Conservation (phyloP, 306 rosid genomes). For the Quercus cerris region DNA sequence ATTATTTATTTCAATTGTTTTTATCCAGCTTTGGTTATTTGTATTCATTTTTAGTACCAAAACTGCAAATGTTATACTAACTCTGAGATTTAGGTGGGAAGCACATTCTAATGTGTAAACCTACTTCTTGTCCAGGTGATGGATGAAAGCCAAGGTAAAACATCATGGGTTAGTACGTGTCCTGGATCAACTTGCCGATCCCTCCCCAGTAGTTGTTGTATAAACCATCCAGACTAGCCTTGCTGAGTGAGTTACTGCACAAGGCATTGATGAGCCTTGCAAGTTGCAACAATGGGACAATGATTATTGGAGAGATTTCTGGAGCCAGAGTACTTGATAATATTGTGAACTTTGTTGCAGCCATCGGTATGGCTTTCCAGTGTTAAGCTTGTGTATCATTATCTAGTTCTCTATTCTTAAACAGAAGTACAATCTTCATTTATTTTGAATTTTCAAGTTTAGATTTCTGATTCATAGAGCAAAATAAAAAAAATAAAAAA, state of each 20-base stretch:
- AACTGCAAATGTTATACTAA: slow-evolving; percentile 1
- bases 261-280: neutral
- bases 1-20: neutral
- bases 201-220: neutral
- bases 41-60: neutral
- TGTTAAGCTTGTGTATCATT: neutral
- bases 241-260: neutral
- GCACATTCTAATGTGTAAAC: slow-evolving; percentile 4
- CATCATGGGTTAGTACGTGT: slow-evolving; percentile 13
- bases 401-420: too few relatives aligned
- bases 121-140: slow-evolving; percentile 29
- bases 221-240: neutral
- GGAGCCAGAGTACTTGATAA: too few relatives aligned
- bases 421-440: too few relatives aligned
- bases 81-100: slow-evolving; percentile 18
- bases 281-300: neutral
- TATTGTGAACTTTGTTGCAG: too few relatives aligned
- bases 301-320: neutral
- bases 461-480: neutral
- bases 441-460: neutral
- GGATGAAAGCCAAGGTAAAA: slow-evolving; percentile 7
- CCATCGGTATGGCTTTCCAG: neutral
- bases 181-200: neutral
- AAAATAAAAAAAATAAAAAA: too few relatives aligned
- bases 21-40: neutral